Conservation (phyloP, 2,329 filamentous ascomycete genomes). For the Xylaria arbuscula region DNA sequence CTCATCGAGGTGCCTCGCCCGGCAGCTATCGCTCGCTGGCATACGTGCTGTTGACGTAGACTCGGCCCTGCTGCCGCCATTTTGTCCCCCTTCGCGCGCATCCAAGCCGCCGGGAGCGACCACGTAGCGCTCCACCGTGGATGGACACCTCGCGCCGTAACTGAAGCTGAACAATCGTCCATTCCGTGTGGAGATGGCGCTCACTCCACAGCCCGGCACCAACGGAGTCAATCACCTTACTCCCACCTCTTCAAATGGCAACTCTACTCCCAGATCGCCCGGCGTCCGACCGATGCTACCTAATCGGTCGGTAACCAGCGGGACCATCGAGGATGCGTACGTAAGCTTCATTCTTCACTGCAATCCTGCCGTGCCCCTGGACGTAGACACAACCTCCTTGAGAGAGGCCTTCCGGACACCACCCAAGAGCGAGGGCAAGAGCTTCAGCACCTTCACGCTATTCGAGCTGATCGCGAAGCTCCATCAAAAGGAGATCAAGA, state of each 20-base stretch:
- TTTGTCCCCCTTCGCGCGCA: slow-evolving; percentile 6
- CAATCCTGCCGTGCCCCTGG: slow-evolving; percentile 81
- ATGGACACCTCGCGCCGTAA: slow-evolving; percentile 34
- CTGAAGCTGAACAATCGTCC: slow-evolving; percentile 26
- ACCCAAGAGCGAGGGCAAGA: slow-evolving; percentile 88
- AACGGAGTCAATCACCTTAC: slow-evolving; percentile 47
- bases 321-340: slow-evolving; percentile 83
- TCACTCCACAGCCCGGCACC: slow-evolving; percentile 45
- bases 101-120: slow-evolving; percentile 1
- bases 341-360: slow-evolving; percentile 88
- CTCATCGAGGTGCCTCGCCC: slow-evolving; percentile 8
- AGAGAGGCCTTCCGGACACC: slow-evolving; percentile 81
- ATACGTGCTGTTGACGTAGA: slow-evolving; percentile 17
- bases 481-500: slow-evolving; percentile 86
- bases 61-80: slow-evolving; percentile 14
- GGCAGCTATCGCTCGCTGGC: neutral
- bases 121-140: slow-evolving; percentile 21
- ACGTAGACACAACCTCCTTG: slow-evolving; percentile 76
- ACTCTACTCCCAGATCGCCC: slow-evolving; percentile 45
- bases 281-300: slow-evolving; percentile 63
- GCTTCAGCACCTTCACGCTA: slow-evolving; percentile 80
- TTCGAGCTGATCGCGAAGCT: slow-evolving; percentile 83
- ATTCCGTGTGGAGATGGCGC: slow-evolving; percentile 45
- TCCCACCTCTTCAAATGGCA: slow-evolving; percentile 44
- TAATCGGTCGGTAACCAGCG: slow-evolving; percentile 72